Percentiles rank a stretch among this genome's conserved stretches.
These are phyloP conservation scores for Leccinum uliginosum DNA, from an alignment of 768 basidiomycete genomes.

Conservation along the genomic window DNA sequence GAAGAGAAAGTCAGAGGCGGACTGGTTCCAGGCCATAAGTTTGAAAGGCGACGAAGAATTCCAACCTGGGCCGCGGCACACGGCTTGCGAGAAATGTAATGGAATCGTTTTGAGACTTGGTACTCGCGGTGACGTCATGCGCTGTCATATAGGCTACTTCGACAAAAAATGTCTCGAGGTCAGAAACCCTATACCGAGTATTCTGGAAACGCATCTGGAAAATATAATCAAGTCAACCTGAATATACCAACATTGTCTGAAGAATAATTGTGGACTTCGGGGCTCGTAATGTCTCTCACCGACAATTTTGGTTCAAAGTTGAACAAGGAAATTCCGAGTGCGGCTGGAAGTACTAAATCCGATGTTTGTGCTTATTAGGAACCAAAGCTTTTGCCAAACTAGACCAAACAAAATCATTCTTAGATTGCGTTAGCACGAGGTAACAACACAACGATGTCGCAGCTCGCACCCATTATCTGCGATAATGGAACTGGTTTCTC, in stretches of 20 bases:
- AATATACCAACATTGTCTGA: neutral
- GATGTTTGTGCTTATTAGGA: conserved; percentile 25
- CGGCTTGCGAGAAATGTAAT: neutral
- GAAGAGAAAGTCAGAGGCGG: neutral
- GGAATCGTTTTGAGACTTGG: neutral
- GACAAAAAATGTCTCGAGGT: neutral
- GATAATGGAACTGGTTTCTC: conserved; percentile 98
- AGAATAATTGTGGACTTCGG: neutral
- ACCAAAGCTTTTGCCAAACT: conserved; percentile 21
- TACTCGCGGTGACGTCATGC: neutral
- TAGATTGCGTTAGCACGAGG: conserved; percentile 6
- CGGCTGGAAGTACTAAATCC: too few species aligned
- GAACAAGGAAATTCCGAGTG: neutral
- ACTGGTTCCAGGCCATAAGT: neutral
- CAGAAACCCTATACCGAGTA: neutral
- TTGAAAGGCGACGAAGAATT: conserved; percentile 2
- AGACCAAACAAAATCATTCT: conserved; percentile 19
- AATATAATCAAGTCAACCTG: neutral
- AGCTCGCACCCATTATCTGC: conserved; percentile 91
- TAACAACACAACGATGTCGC: conserved; percentile 53
- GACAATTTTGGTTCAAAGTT: neutral
- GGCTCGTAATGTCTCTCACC: neutral
- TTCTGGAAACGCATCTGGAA: neutral
- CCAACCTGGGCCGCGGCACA: neutral
- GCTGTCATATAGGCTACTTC: neutral